Evolutionary conservation across 768 basidiomycete genomes (phyloP).

Genomic region (Hypholoma sublateritium): DNA sequence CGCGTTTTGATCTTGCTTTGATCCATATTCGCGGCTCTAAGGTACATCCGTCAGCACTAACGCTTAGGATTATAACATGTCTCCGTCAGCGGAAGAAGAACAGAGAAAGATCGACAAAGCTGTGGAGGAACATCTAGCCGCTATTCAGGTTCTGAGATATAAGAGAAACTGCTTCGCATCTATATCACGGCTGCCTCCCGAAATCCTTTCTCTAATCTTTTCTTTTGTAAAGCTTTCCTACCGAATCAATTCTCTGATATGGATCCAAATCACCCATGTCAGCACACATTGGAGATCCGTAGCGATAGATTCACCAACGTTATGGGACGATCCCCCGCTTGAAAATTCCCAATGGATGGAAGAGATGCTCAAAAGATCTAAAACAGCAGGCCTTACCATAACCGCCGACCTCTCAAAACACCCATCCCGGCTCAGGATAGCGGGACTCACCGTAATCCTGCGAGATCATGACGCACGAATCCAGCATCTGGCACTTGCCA

Average conservation of each 20-base stretch:
- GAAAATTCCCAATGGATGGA: not conserved
- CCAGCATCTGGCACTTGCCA: not conserved
- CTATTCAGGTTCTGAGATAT: conserved; percentile 33
- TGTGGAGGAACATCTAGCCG: conserved; percentile 28
- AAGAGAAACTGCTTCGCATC: conserved; percentile 37
- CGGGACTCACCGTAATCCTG: not conserved
- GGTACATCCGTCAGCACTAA: too few species aligned
- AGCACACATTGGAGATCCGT: not conserved
- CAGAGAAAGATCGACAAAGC: conserved; percentile 32
- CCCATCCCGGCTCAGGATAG: not conserved
- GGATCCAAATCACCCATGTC: conserved; percentile 26
- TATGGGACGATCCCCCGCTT: not conserved
- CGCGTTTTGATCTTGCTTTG: too few species aligned
- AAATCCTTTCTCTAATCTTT: conserved; percentile 41
- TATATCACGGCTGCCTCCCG: conserved; percentile 39
- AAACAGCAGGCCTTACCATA: not conserved
- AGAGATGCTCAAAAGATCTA: not conserved
- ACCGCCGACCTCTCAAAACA: not conserved
- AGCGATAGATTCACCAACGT: not conserved
- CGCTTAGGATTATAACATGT: too few species aligned
- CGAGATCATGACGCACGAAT: not conserved
- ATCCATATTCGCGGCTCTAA: too few species aligned
- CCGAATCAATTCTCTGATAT: conserved; percentile 17
- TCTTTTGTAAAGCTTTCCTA: conserved; percentile 17
- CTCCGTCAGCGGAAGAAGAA: too few species aligned